Conservation (phyloP, 345 rosid genomes). For the Schrenkiella parvula region DNA sequence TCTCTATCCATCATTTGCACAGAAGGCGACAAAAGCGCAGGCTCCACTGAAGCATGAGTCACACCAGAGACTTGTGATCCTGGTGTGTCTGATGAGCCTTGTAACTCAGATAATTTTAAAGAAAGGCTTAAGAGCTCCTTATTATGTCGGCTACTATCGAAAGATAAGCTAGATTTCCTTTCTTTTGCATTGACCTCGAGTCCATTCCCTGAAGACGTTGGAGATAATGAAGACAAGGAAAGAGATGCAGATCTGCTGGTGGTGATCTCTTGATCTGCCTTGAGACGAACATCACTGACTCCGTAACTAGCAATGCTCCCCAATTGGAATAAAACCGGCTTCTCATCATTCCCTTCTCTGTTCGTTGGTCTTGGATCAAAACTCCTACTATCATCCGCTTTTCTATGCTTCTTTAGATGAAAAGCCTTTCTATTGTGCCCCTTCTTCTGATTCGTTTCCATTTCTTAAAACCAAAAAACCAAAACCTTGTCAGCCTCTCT, state of each 20-base stretch:
- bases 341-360: constrained; percentile 12
- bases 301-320: constrained; percentile 32
- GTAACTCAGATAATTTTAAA: constrained; percentile 26
- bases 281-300: constrained; percentile 13
- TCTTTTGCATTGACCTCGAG: constrained; percentile 4
- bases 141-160: constrained; percentile 13
- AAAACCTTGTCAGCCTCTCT: neutral
- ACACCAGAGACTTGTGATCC: constrained; percentile 42
- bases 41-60: constrained; percentile 31
- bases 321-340: constrained; percentile 31
- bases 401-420: constrained; percentile 30
- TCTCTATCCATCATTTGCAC: constrained; percentile 73
- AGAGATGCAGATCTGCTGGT: constrained; percentile 2
- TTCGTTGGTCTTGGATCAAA: constrained; percentile 12
- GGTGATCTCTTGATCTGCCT: constrained; percentile 22
- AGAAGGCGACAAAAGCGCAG: constrained; percentile 27
- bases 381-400: constrained; percentile 11
- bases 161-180: neutral
- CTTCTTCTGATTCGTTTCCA: constrained; percentile 30
- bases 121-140: constrained; percentile 18
- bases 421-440: constrained; percentile 16
- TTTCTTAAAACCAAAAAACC: neutral
- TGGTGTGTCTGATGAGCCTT: constrained; percentile 26
- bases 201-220: constrained; percentile 18
- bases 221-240: constrained; percentile 18